Evolutionary conservation across 805 yeast genomes (phyloP).

Genomic region (Lipomyces anomalus): DNA sequence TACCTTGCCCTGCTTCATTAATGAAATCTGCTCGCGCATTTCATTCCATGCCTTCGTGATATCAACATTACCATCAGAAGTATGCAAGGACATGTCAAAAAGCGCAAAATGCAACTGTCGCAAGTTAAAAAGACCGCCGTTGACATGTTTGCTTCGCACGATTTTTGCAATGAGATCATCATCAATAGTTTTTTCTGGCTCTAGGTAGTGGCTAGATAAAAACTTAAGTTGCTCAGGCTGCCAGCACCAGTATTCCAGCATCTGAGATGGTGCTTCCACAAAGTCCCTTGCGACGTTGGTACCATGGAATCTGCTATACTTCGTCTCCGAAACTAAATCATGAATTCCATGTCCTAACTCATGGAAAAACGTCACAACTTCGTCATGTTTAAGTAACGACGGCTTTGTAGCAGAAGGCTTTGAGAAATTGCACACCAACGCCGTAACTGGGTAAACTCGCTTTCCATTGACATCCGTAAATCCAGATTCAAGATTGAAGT

Average conservation of each 20-base stretch:
- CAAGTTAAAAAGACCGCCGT: constrained; percentile 63
- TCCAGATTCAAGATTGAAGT: constrained; percentile 62
- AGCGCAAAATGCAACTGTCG: constrained; percentile 75
- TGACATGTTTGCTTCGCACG: constrained; percentile 63
- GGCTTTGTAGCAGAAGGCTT: constrained; percentile 66
- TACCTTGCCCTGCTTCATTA: constrained; percentile 37
- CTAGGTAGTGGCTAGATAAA: constrained; percentile 59
- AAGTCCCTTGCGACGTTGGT: constrained; percentile 77
- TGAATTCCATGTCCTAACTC: constrained; percentile 89
- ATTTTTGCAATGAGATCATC: constrained; percentile 54
- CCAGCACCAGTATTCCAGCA: constrained; percentile 89
- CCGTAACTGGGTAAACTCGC: constrained; percentile 62
- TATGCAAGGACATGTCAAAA: constrained; percentile 70
- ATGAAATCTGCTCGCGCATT: constrained; percentile 55
- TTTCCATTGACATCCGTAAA: constrained; percentile 43
- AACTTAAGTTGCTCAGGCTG: constrained; percentile 50
- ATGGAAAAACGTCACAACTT: constrained; percentile 80
- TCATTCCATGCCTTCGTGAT: constrained; percentile 58
- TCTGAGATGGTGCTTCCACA: constrained; percentile 87
- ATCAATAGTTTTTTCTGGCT: constrained; percentile 51
- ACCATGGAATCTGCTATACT: constrained; percentile 65
- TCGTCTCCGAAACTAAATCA: constrained; percentile 61
- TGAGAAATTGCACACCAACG: constrained; percentile 79
- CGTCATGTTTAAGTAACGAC: constrained; percentile 67
- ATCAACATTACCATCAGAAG: constrained; percentile 47